These are phyloP conservation scores for Fremontodendron californicum DNA, from an alignment of 345 rosid species.

Conservation along the genomic window DNA sequence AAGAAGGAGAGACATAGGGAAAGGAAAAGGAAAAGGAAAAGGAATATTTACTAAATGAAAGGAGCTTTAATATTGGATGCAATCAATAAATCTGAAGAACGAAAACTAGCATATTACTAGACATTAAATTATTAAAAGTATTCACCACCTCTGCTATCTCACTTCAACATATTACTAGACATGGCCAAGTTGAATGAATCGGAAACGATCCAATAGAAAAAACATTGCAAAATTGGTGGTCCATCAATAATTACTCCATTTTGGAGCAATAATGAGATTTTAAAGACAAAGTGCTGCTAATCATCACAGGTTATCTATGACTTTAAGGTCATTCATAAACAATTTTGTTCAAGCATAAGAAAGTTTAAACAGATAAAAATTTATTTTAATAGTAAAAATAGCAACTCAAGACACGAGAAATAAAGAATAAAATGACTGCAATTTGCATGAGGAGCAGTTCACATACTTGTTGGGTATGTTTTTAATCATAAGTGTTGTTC, in stretches of 20 bases:
- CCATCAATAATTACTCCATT: neutral
- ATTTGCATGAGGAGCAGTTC: constrained; percentile 4
- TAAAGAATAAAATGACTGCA: neutral
- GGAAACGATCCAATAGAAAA: neutral
- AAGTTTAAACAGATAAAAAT: neutral
- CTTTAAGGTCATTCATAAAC: neutral
- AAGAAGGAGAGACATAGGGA: neutral
- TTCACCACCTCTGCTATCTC: neutral
- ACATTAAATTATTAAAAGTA: neutral
- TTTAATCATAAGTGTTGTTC: constrained; percentile 95
- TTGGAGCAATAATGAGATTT: neutral
- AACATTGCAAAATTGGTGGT: neutral
- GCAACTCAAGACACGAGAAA: neutral
- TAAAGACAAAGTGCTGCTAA: neutral
- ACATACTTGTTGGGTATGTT: constrained; percentile 94
- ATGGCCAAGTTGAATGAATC: neutral
- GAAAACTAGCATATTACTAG: neutral
- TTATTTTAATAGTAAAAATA: neutral
- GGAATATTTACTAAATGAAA: neutral
- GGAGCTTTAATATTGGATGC: neutral
- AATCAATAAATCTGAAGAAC: neutral
- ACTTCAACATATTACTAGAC: neutral
- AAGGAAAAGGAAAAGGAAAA: neutral
- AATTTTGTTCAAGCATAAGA: neutral
- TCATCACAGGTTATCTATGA: neutral